Base-by-base conservation (phyloP, 139 green algal genomes). In the Coccomyxa sp. region DNA sequence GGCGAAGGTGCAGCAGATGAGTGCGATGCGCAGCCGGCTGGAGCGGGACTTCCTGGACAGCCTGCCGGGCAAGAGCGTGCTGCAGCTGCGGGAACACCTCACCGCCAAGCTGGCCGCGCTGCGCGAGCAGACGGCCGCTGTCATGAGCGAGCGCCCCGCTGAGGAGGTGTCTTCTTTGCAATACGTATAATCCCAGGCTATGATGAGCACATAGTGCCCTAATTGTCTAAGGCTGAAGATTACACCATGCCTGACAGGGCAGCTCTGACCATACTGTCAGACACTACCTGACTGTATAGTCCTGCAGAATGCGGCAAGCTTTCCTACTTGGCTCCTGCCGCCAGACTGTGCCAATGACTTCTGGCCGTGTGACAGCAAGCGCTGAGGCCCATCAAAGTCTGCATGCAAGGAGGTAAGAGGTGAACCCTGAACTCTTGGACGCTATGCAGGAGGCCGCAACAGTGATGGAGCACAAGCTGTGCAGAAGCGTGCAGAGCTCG, bases 31-130 rank as follows among this genome's bases (percentile, higher is more conserved):
- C 9, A 34, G n/a, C 39, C 44, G 41, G 10, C 41, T 71, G 44
- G 44, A 78, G 74, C 16, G 70, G 44, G 44, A 70, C n/a, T 41
- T 71, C 10, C 24, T 35, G 44, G 44, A 16, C 24, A 41, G 34
- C 6, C 16, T 41, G 44, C 31, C n/a, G 10, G 31, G 0, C 2
- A 12, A 55, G 55, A 34, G 37, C 40, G 27, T 6, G 7, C 29
- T 31, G 18, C n/a, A 38, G 69, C 36, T 81, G 69, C 40, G 74
- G 33, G 69, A n/a, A 14, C 29, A 41, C n/a, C 50, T 81, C n/a
- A 39, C 40, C 8, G 34, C n/a, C 69, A 81, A 72, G 69, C 36
- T 72, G 34, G 77, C 68, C 31, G 77, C 77, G 9, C 55, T 81
- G 33, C 55, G 71, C 18, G n/a, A 41, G 18, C 55, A 40, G 3